phyloP scores from a whole-genome alignment of 441 rosid species.

The Populus hybrid region DNA sequence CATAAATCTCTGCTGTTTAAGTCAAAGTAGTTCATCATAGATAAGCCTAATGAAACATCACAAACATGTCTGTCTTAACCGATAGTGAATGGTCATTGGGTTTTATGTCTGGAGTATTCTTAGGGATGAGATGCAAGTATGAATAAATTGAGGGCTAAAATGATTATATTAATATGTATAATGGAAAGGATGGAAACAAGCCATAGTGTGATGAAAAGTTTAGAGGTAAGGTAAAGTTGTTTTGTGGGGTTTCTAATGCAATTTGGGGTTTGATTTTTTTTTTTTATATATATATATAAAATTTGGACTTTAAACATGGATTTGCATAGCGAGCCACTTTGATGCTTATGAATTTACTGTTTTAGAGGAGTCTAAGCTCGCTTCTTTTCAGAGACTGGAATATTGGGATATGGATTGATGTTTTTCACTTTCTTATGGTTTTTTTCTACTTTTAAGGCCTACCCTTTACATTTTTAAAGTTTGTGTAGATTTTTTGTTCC shows the following conservation, averaged over 20 bases:
- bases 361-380: not conserved
- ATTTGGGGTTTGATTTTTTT: not conserved
- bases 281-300: not conserved
- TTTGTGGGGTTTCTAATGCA: not conserved
- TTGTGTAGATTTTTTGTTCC: not conserved
- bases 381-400: not conserved
- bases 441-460: not conserved
- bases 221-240: not conserved
- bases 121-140: not conserved
- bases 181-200: not conserved
- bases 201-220: not conserved
- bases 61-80: not conserved
- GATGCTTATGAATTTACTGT: not conserved
- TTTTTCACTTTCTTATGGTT: not conserved
- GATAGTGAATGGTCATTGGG: not conserved
- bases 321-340: not conserved
- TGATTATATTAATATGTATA: not conserved
- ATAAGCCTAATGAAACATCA: not conserved
- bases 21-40: conserved; percentile 1
- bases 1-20: not conserved
- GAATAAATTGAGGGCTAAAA: not conserved
- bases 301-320: not conserved
- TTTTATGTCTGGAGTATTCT: conserved; percentile 4
- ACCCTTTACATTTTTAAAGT: too few species aligned
- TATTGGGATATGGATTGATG: not conserved